Evolutionary conservation across 2,329 filamentous ascomycete genomes (phyloP).

Genomic region (Stemphylium beticola): DNA sequence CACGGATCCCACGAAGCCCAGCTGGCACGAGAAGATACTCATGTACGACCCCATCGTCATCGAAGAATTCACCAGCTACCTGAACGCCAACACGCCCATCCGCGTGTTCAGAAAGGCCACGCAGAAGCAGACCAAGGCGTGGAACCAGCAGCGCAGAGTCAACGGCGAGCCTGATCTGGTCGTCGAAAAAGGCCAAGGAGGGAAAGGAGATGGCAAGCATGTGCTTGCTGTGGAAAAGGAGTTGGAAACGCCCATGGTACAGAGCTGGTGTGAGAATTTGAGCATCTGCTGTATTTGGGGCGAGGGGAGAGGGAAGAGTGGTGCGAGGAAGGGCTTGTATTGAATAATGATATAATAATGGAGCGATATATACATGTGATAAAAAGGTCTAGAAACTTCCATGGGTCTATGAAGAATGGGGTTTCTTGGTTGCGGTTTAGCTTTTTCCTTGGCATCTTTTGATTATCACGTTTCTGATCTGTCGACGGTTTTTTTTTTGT

Average conservation of each 20-base stretch:
- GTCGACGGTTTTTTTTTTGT: too few species aligned
- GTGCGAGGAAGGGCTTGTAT: constrained; percentile 28
- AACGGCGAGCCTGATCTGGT: constrained; percentile 18
- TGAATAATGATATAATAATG: constrained; percentile 8
- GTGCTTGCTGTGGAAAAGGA: constrained; percentile 37
- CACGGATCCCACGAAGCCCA: constrained; percentile 54
- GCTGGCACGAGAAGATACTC: constrained; percentile 91
- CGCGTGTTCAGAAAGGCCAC: constrained; percentile 35
- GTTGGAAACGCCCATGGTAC: constrained; percentile 64
- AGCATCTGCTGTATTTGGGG: constrained; percentile 84
- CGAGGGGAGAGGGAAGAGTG: constrained; percentile 50
- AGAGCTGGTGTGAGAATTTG: constrained; percentile 87
- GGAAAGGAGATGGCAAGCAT: constrained; percentile 14
- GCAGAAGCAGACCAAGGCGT: constrained; percentile 37
- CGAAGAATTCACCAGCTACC: constrained; percentile 82
- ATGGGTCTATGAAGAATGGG: too few species aligned
- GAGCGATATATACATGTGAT: background rate
- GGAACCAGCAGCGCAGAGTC: constrained; percentile 31
- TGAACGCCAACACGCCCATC: constrained; percentile 62
- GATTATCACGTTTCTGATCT: too few species aligned
- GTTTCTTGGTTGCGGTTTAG: too few species aligned
- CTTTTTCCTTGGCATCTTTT: too few species aligned
- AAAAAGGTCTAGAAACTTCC: too few species aligned
- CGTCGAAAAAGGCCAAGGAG: constrained; percentile 2
- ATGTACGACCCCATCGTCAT: constrained; percentile 90